phyloP scores from a whole-genome alignment of 345 rosid species.

The Psidium guajava region DNA sequence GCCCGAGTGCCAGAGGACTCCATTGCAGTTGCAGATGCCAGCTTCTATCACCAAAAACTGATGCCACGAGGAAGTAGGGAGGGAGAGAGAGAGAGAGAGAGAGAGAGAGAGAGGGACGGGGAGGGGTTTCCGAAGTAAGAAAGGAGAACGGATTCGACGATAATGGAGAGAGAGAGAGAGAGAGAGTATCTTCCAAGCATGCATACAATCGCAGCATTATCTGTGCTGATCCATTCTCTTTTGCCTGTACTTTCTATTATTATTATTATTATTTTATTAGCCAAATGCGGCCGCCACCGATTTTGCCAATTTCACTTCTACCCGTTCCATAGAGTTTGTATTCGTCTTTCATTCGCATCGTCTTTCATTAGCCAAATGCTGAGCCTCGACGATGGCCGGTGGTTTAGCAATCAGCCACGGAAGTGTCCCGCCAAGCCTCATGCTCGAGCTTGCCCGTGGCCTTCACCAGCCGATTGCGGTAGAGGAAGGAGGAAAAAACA shows the following conservation, averaged over 20 bases:
- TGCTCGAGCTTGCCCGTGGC: too few species aligned
- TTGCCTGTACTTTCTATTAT: neutral
- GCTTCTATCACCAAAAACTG: neutral
- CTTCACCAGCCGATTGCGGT: too few species aligned
- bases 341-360: neutral
- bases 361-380: neutral
- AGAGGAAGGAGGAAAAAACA: too few species aligned
- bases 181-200: constrained; percentile 29
- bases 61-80: neutral
- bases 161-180: constrained; percentile 6
- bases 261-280: neutral
- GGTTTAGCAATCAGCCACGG: too few species aligned
- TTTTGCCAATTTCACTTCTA: neutral
- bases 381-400: too few species aligned
- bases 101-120: neutral
- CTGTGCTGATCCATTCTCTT: constrained; percentile 5
- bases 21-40: neutral
- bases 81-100: neutral
- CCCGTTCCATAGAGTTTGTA: too few species aligned
- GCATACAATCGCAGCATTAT: constrained; percentile 27
- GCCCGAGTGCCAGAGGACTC: neutral
- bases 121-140: neutral
- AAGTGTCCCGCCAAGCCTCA: too few species aligned
- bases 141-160: neutral
- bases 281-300: neutral